These are phyloP conservation scores for Candida sp. DNA, from an alignment of 1,139 yeast species.

Conservation along the genomic window DNA sequence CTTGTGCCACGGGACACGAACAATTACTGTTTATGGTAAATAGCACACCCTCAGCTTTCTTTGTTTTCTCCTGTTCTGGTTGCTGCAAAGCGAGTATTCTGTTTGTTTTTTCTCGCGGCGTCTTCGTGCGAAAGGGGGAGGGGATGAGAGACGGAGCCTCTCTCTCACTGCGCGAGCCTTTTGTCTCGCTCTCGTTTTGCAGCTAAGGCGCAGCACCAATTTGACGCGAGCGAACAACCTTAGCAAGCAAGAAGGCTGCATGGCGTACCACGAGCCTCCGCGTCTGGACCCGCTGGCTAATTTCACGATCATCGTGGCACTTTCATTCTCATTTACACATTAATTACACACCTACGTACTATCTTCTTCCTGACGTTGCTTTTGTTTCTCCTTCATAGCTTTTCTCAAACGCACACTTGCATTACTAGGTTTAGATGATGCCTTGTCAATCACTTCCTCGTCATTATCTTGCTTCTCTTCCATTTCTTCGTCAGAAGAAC, in stretches of 20 bases:
- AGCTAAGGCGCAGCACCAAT: background rate
- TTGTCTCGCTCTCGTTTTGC: background rate
- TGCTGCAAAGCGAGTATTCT: background rate
- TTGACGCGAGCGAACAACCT: too few species aligned
- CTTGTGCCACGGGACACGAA: background rate
- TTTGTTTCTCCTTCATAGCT: slow-evolving; percentile 12
- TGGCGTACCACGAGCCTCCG: too few species aligned
- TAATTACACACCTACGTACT: background rate
- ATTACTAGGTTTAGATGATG: background rate
- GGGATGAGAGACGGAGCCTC: background rate
- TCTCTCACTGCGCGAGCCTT: too few species aligned
- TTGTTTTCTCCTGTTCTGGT: background rate
- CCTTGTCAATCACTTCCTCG: background rate
- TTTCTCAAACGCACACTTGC: slow-evolving; percentile 8
- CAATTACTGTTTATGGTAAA: background rate
- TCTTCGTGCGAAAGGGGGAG: background rate
- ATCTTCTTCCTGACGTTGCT: background rate
- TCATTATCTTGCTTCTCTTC: slow-evolving; percentile 7
- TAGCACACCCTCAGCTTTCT: background rate
- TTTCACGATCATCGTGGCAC: background rate
- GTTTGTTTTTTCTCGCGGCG: background rate
- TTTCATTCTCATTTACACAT: too few species aligned
- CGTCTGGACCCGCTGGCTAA: background rate
- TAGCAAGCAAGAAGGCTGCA: too few species aligned
- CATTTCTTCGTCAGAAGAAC: slow-evolving; percentile 8